These are phyloP conservation scores for Marchantia paleacea DNA, from an alignment of 225 moss, liverwort and hornwort genomes.

Conservation along the genomic window DNA sequence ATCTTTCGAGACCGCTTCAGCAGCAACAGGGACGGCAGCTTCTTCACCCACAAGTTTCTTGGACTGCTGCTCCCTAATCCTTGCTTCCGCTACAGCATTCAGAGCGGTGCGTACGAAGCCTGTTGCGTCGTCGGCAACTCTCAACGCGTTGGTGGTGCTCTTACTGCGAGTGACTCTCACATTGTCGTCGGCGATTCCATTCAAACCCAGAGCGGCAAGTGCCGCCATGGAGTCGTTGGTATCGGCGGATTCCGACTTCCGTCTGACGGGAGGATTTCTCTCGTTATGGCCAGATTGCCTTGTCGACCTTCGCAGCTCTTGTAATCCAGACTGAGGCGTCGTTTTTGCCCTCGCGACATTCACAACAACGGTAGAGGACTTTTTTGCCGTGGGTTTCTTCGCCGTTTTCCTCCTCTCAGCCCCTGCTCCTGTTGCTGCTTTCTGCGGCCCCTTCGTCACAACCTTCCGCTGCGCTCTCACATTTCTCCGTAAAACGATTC, in stretches of 20 bases:
- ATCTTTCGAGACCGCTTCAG: neutral
- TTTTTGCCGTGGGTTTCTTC: neutral
- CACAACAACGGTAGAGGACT: neutral
- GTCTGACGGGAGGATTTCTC: neutral
- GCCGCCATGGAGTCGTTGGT: neutral
- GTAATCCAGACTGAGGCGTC: conserved; percentile 12
- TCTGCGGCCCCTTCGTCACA: neutral
- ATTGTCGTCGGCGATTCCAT: neutral
- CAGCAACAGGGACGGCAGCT: neutral
- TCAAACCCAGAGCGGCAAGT: neutral
- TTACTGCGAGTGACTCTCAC: conserved; percentile 8
- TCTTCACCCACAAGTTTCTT: neutral
- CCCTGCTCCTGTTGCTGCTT: neutral
- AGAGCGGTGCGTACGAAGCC: conserved; percentile 13
- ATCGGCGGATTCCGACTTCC: neutral
- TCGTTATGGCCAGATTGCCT: neutral
- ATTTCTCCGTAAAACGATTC: neutral
- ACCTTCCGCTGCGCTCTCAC: neutral
- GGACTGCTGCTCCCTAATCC: conserved; percentile 10
- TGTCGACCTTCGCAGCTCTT: conserved; percentile 18
- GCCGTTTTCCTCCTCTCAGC: neutral
- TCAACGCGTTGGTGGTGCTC: conserved; percentile 22
- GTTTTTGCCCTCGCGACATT: conserved; percentile 7
- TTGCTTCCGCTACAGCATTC: conserved; percentile 17
- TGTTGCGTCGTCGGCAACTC: conserved; percentile 18